A percentile compares a stretch with the other conserved stretches of the same genome.
These are phyloP conservation scores for Penicillium italicum DNA, from an alignment of 2,329 filamentous ascomycete species.

Conservation along the genomic window DNA sequence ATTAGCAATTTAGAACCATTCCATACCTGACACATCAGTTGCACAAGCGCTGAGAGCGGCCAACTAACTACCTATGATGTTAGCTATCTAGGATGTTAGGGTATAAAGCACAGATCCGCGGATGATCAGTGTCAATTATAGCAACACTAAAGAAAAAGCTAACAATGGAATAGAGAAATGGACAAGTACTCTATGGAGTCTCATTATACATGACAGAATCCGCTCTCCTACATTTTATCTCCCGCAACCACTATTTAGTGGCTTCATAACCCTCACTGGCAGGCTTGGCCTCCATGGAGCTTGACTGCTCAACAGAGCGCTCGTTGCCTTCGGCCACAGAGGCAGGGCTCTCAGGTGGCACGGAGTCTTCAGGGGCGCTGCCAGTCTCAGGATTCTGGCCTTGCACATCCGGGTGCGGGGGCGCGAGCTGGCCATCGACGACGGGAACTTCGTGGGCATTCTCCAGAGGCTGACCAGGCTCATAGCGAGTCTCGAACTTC, in stretches of 20 bases:
- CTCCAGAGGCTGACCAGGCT: slow-evolving; percentile 81
- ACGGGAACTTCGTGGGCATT: slow-evolving; percentile 69
- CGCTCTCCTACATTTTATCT: neutral
- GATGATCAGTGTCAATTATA: slow-evolving; percentile 2
- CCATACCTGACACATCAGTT: neutral
- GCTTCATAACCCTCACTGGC: slow-evolving; percentile 49
- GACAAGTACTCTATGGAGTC: slow-evolving; percentile 13
- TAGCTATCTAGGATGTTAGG: neutral
- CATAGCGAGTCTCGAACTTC: slow-evolving; percentile 90
- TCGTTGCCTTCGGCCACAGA: slow-evolving; percentile 38
- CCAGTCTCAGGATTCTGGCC: slow-evolving; percentile 57
- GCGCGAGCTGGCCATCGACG: slow-evolving; percentile 43
- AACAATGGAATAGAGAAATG: slow-evolving; percentile 2
- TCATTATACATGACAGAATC: slow-evolving; percentile 22
- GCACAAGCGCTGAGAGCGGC: neutral
- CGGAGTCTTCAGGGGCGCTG: slow-evolving; percentile 37
- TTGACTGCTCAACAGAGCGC: slow-evolving; percentile 36
- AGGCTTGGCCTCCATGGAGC: slow-evolving; percentile 42
- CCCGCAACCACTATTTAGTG: slow-evolving; percentile 31
- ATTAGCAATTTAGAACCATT: neutral
- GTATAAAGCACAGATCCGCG: neutral
- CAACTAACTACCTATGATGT: neutral
- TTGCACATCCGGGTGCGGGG: slow-evolving; percentile 56
- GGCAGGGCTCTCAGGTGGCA: slow-evolving; percentile 39
- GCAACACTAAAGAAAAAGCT: slow-evolving; percentile 6